Evolutionary conservation across 75 land plant species (phyloP), one percentile per base, ranked within the genome.

Genomic region (Cryptomeria japonica): DNA sequence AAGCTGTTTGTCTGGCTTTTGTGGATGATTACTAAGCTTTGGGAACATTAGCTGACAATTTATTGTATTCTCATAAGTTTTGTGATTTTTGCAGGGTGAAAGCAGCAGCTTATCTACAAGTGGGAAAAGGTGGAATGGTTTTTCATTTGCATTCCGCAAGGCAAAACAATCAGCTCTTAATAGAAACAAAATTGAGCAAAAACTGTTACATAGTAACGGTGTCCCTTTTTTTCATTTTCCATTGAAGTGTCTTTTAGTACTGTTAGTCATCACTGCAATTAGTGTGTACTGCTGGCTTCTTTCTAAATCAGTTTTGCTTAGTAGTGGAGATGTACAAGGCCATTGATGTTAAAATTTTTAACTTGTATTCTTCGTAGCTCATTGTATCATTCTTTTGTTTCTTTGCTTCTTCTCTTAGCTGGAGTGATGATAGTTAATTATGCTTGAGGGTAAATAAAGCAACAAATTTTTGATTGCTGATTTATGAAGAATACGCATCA

Each of bases 81-180:
- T 82, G 15, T 82, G 46, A 46, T 25, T 42, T 44, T 82, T 46
- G 44, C 84, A 82, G 84, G 84, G 84, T 46, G 84, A 82, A 44
- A 82, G 84, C 14, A 82, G 84, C 84, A 82, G 41, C 31, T n/a
- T 46, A 82, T 82, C 84, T n/a, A 46, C 84, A 44, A 82, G 14
- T n/a, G 49, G 53, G 51, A 82, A 49, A 41, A 42, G 49, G 47
- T 82, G 84, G 84, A 82, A 46, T 46, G 49, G 84, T 28, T 42
- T 82, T 82, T 44, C 84, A 82, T 82, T 42, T 82, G 22, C 46
- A n/a, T 46, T 44, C 8, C 14, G n/a, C 0, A 82, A 46, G 31
- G 51, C 31, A 31, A 82, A 46, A 32, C 84, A 82, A 82, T 42
- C 84, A 46, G 32, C 84, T 82, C 14, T 82, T 82, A 28, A 44